These are phyloP conservation scores for Rossbeevera mucosa DNA, from an alignment of 768 basidiomycete genomes.

Conservation along the genomic window DNA sequence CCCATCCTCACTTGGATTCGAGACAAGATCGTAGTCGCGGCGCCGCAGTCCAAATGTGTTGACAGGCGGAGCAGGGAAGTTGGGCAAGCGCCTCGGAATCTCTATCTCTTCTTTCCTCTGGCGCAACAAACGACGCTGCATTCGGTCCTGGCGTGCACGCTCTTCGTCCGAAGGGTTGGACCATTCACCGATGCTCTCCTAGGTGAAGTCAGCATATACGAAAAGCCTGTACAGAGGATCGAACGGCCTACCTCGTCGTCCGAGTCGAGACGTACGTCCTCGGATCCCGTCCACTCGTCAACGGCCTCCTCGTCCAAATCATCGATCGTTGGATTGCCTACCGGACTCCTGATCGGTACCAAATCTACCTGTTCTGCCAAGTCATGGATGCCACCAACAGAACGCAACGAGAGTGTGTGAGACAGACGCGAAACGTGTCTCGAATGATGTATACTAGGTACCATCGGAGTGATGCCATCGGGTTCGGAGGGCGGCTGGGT, in stretches of 20 bases:
- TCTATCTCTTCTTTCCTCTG: conserved; percentile 45
- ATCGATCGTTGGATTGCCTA: conserved; percentile 31
- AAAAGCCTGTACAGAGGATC: not conserved
- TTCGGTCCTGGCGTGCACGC: conserved; percentile 62
- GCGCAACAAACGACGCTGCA: conserved; percentile 58
- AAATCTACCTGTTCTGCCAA: conserved; percentile 25
- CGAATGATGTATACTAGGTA: conserved; percentile 55
- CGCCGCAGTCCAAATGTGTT: conserved; percentile 40
- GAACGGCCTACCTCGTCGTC: conserved; percentile 60
- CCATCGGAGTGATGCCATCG: conserved; percentile 44
- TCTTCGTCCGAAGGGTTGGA: conserved; percentile 92
- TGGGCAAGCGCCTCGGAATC: conserved; percentile 67
- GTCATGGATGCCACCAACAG: conserved; percentile 51
- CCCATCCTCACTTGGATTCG: conserved; percentile 83
- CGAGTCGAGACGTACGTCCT: conserved; percentile 56
- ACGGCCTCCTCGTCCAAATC: conserved; percentile 39
- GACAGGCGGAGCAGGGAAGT: conserved; percentile 75
- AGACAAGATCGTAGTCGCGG: conserved; percentile 68
- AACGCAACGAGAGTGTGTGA: conserved; percentile 60
- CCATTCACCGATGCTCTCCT: conserved; percentile 81
- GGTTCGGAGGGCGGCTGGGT: conserved; percentile 30
- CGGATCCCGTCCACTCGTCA: conserved; percentile 82
- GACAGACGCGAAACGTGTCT: conserved; percentile 66
- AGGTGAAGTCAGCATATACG: conserved; percentile 8
- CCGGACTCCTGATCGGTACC: conserved; percentile 30